Evolutionary conservation across 345 rosid species (phyloP), one percentile per base, ranked within the genome.

Genomic region (Lepidium africanum): DNA sequence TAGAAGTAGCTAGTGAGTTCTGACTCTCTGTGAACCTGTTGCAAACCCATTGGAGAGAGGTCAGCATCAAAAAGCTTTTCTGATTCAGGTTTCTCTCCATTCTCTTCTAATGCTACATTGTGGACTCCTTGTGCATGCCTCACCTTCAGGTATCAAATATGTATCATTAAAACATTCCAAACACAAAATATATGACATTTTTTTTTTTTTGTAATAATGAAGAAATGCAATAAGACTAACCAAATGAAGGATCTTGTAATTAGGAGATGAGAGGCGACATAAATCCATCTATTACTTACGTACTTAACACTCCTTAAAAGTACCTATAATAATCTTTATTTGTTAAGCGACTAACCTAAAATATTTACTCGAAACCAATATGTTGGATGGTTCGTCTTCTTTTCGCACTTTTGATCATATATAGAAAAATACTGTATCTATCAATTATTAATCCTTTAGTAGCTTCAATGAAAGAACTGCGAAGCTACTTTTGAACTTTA

Each of bases 91-190:
- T 77, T 73, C 6, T 52, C 45, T 12, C 70, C 59, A n/a, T 73
- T 54, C 33, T 62, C 77, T 54, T 73, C 81, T 72, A 81, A 79
- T 49, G 68, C 85, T 9, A 82, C 80, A 42, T 86, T 88, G 70
- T 88, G 96, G 33, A 77, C 53, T 17, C 86, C 96, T 75, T 88
- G 87, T 35, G 85, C 91, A 73, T 88, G 96, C 68, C 96, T 84
- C 65, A 88, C 80, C 96, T 88, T 30, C 5, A 30, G 7, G 7
- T 5, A 1, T 30, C 33, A 30, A 4, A 27, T 27, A 27, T 27
- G 1, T 27, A 27, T 27, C 23, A 21, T 21, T 27, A 6, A 27
- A 27, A 27, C 32, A 27, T 0, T 27, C 32, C 32, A 27, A 5
- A 27, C 5, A 27, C 32, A n/a, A n/a, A n/a, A n/a, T n/a, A n/a